phyloP scores from a whole-genome alignment of 2,329 filamentous ascomycete genomes.

The Thielaviopsis punctulata region DNA sequence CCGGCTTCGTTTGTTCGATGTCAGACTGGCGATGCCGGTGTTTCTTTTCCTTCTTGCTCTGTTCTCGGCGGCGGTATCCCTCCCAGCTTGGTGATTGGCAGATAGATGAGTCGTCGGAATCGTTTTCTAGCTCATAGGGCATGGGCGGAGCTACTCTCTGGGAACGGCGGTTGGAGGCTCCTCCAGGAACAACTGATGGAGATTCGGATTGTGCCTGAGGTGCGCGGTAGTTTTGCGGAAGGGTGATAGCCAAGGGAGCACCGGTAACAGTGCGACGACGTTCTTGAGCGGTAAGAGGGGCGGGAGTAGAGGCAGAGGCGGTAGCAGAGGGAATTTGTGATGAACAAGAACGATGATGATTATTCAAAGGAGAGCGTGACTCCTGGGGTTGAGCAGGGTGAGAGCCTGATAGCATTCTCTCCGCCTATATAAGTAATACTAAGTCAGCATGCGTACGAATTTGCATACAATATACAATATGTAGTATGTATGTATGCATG shows the following conservation, averaged over 20 bases:
- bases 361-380: conserved; percentile 2
- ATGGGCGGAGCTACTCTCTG: background rate
- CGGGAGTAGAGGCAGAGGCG: background rate
- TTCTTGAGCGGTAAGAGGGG: background rate
- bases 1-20: background rate
- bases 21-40: background rate
- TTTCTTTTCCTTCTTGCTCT: background rate
- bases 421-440: conserved; percentile 3
- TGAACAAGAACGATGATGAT: background rate
- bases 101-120: conserved; percentile 1
- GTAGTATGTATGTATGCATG: too few species aligned
- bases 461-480: too few species aligned
- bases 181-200: background rate
- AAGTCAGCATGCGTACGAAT: too few species aligned
- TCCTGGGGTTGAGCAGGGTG: conserved; percentile 4
- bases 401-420: conserved; percentile 5
- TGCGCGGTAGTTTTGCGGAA: background rate
- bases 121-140: background rate
- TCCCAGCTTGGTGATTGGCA: background rate
- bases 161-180: background rate
- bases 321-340: conserved; percentile 1
- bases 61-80: background rate
- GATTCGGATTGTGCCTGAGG: background rate
- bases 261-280: background rate
- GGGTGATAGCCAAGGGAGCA: background rate